Evolutionary conservation across 768 basidiomycete species (phyloP), one percentile per base, ranked within the genome.

Genomic region (Lanmaoa pseudosensibilis): DNA sequence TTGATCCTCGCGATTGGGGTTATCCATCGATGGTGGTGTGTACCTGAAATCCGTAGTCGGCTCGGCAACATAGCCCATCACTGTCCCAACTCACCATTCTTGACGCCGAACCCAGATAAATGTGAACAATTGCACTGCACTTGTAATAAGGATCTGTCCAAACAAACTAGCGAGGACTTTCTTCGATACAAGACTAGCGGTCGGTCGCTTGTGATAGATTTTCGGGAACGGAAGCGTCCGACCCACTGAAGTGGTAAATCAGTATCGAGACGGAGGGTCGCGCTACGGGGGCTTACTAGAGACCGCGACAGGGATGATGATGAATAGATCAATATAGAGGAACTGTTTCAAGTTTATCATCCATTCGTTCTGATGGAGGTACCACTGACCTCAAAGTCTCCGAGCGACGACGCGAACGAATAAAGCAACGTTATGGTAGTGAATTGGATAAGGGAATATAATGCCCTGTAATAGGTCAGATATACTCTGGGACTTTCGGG

Each of bases 361-460:
- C 60, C 18, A 27, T 55, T 51, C 34, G 46, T 37, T 47, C 46
- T 36, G n/a, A 60, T 43, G 34, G 16, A 19, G 5, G 16, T 23
- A 37, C 27, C 40, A 57, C 83, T 52, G 57, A 90, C 94, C 84
- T 98, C 90, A 71, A 98, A 96, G 70, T 99, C 96, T 44, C 95
- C 96, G 37, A 99, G 76, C 44, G 94, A 94, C 8, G 94, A 96
- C 0, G 94, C 96, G 68, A 99, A 97, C 0, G 94, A 94, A 73
- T 99, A 99, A 33, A 99, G 72, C 56, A 98, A 73, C 2, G 94
- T 97, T 57, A 98, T 91, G 4, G 94, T 93, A n/a, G 95, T 98
- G 70, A 99, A 99, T 70, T 99, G 97, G 50, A 99, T 99, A 62
- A 99, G 80, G 13, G 97, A 99, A 74, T 98, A 99, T 43, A 99